Conservation (phyloP, 2,329 filamentous ascomycete genomes). For the Epichloe sylvatica region DNA sequence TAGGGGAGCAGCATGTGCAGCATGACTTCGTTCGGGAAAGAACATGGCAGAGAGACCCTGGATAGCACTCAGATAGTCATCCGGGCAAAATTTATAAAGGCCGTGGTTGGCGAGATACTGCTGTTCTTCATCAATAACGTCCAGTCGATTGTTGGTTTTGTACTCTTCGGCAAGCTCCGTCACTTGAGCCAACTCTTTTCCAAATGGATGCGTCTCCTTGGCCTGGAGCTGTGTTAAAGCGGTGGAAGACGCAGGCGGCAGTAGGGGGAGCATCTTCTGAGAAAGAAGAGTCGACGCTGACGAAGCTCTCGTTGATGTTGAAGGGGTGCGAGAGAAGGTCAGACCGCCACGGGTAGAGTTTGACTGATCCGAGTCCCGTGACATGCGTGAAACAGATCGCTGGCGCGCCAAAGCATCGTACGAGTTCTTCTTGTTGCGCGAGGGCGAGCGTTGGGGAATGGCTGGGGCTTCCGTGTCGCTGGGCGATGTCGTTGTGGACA, state of each 20-base stretch:
- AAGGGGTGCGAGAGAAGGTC: slow-evolving; percentile 43
- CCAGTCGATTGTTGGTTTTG: slow-evolving; percentile 43
- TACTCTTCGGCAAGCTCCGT: slow-evolving; percentile 89
- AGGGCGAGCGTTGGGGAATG: slow-evolving; percentile 66
- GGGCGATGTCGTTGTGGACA: slow-evolving; percentile 15
- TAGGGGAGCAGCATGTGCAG: slow-evolving; percentile 21
- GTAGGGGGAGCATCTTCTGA: slow-evolving; percentile 18
- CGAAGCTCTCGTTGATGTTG: slow-evolving; percentile 39
- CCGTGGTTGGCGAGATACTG: slow-evolving; percentile 54
- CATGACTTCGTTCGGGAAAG: slow-evolving; percentile 30
- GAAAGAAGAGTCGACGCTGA: slow-evolving; percentile 20
- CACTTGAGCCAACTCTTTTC: slow-evolving; percentile 78
- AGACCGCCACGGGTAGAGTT: slow-evolving; percentile 43
- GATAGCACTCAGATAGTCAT: slow-evolving; percentile 76
- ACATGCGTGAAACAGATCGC: slow-evolving; percentile 48
- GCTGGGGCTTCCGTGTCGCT: slow-evolving; percentile 27
- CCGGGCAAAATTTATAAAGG: slow-evolving; percentile 58
- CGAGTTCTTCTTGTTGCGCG: slow-evolving; percentile 74
- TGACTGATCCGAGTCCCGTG: slow-evolving; percentile 38
- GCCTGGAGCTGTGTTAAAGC: slow-evolving; percentile 17
- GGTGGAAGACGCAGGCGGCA: slow-evolving; percentile 17
- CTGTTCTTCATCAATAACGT: slow-evolving; percentile 53
- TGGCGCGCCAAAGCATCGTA: slow-evolving; percentile 59
- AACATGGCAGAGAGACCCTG: slow-evolving; percentile 51
- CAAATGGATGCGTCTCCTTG: slow-evolving; percentile 57